Evolutionary conservation across 1,139 yeast genomes (phyloP).

Genomic region (Torulaspora globosa): DNA sequence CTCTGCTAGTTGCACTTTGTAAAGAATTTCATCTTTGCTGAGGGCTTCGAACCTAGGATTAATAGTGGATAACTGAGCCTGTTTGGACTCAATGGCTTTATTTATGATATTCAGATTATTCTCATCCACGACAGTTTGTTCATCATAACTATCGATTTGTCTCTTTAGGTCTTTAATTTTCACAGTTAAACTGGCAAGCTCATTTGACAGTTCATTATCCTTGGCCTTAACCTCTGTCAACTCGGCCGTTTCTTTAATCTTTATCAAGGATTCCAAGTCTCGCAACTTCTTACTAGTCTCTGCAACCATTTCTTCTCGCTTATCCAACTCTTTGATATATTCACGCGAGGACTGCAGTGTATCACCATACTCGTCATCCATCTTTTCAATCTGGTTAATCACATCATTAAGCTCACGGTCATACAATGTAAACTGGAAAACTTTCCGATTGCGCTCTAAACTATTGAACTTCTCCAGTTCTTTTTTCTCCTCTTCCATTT

Average conservation of each 20-base stretch:
- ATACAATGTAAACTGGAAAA: conserved; percentile 68
- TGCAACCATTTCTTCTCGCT: conserved; percentile 46
- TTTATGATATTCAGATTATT: conserved; percentile 33
- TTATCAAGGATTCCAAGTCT: conserved; percentile 36
- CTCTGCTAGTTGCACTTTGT: conserved; percentile 44
- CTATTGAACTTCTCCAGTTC: conserved; percentile 69
- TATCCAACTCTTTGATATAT: conserved; percentile 44
- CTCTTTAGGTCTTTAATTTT: conserved; percentile 35
- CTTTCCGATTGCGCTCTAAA: conserved; percentile 64
- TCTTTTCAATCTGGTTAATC: conserved; percentile 53
- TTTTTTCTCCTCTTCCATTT: conserved; percentile 74
- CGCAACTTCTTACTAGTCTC: conserved; percentile 37
- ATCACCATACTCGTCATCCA: conserved; percentile 57
- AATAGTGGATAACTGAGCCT: conserved; percentile 41
- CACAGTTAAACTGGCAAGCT: conserved; percentile 38
- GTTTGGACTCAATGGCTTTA: conserved; percentile 43
- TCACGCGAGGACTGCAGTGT: conserved; percentile 44
- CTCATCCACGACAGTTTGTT: conserved; percentile 27
- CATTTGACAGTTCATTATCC: conserved; percentile 42
- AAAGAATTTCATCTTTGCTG: conserved; percentile 41
- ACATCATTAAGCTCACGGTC: conserved; percentile 71
- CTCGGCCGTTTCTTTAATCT: conserved; percentile 49
- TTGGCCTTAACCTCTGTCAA: conserved; percentile 47
- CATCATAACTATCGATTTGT: conserved; percentile 31
- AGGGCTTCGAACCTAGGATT: conserved; percentile 46